These are phyloP conservation scores for Agaricus blazei DNA, from an alignment of 768 basidiomycete genomes.

Conservation along the genomic window DNA sequence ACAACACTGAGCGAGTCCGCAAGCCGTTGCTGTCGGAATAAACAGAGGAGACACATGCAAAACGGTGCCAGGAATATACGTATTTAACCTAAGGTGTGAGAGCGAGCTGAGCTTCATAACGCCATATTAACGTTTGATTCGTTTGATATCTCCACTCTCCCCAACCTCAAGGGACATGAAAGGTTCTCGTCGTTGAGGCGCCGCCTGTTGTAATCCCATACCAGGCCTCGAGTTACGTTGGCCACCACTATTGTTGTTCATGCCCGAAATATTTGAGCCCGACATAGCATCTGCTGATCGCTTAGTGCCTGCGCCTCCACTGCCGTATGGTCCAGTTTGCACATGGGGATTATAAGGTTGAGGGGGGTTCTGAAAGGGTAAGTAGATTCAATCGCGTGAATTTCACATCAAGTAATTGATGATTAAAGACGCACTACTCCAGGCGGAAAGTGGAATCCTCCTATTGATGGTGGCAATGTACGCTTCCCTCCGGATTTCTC, in stretches of 20 bases:
- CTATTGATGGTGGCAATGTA: constrained; percentile 32
- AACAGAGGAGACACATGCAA: neutral
- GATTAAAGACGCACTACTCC: constrained; percentile 33
- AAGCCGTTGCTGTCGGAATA: constrained; percentile 40
- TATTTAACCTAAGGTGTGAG: neutral
- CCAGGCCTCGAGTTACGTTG: constrained; percentile 22
- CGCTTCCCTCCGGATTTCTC: constrained; percentile 12
- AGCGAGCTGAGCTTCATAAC: neutral
- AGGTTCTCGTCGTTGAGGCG: constrained; percentile 17
- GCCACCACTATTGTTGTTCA: constrained; percentile 15
- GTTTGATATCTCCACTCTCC: constrained; percentile 40
- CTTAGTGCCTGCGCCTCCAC: constrained; percentile 24
- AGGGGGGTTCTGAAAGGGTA: constrained; percentile 10
- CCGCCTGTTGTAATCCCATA: constrained; percentile 36
- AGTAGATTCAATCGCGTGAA: constrained; percentile 1
- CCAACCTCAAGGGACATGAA: constrained; percentile 32
- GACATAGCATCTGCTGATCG: constrained; percentile 26
- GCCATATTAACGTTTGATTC: constrained; percentile 29
- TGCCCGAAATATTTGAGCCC: constrained; percentile 12
- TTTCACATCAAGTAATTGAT: constrained; percentile 10
- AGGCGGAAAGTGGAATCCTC: constrained; percentile 46
- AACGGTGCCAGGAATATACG: neutral
- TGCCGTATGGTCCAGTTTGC: constrained; percentile 4
- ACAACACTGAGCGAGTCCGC: constrained; percentile 64
- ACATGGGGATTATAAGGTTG: neutral